Evolutionary conservation across 352 stramenopile species (phyloP).

Genomic region (Phytophthora tentaculata): DNA sequence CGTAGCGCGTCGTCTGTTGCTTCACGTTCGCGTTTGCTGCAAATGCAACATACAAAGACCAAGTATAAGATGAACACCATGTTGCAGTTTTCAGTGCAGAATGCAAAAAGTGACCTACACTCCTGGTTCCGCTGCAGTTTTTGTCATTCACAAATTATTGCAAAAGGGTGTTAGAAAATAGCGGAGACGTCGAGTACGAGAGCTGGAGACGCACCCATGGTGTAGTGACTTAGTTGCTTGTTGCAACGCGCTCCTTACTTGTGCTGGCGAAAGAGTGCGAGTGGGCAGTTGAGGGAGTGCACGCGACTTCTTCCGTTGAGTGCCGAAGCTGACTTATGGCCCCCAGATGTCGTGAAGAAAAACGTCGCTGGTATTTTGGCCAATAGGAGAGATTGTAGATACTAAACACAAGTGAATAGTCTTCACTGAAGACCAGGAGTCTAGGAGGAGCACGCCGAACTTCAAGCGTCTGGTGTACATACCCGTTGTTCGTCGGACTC

Average conservation of each 20-base stretch:
- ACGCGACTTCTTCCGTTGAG: slow-evolving; percentile 13
- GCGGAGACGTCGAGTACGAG: not conserved
- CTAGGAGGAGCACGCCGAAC: slow-evolving; percentile 11
- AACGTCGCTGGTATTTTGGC: slow-evolving; percentile 1
- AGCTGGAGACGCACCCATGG: slow-evolving; percentile 15
- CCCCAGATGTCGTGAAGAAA: slow-evolving; percentile 26
- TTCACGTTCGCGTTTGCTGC: slow-evolving; percentile 61
- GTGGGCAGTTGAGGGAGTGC: not conserved
- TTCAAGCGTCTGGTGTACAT: slow-evolving; percentile 22
- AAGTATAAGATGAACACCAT: slow-evolving; percentile 12
- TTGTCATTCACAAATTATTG: not conserved
- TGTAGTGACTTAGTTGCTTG: slow-evolving; percentile 1
- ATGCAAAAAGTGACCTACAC: slow-evolving; percentile 22
- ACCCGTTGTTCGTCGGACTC: slow-evolving; percentile 17
- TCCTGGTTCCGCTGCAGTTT: slow-evolving; percentile 21
- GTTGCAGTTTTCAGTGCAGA: slow-evolving; percentile 16
- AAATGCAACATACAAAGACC: slow-evolving; percentile 2
- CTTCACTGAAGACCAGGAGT: slow-evolving; percentile 16
- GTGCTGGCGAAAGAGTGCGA: not conserved
- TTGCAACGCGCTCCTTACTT: slow-evolving; percentile 4
- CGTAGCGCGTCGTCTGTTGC: slow-evolving; percentile 41
- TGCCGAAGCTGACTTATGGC: slow-evolving; percentile 14
- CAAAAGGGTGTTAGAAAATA: slow-evolving; percentile 7
- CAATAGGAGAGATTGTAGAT: slow-evolving; percentile 7
- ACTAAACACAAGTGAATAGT: slow-evolving; percentile 5